These are phyloP conservation scores for Volvox africanus DNA, from an alignment of 139 green algal genomes.

Conservation along the genomic window DNA sequence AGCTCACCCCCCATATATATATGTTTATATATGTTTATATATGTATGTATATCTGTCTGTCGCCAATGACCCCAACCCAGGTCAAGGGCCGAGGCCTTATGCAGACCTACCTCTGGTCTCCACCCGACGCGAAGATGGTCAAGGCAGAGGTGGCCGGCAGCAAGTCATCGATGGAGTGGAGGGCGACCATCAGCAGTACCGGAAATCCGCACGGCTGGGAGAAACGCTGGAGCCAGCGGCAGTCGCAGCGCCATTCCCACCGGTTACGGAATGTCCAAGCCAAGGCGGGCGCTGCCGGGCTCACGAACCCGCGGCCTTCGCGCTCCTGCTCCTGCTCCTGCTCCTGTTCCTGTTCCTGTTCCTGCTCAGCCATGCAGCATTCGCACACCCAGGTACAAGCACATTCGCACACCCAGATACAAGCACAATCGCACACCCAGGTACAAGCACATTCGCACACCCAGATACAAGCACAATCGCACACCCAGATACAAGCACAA, in stretches of 20 bases:
- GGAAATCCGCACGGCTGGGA: neutral
- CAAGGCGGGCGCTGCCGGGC: too few relatives aligned
- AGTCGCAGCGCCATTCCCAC: neutral
- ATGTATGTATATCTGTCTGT: too few relatives aligned
- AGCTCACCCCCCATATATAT: too few relatives aligned
- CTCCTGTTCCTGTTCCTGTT: too few relatives aligned
- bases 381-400: neutral
- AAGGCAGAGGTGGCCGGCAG: neutral
- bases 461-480: neutral
- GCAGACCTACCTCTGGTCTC: conserved; percentile 15
- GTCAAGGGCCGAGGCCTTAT: conserved; percentile 18
- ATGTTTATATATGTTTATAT: too few relatives aligned
- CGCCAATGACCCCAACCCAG: neutral
- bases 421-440: too few relatives aligned
- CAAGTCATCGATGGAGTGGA: neutral
- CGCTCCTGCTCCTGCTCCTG: neutral
- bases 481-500: neutral
- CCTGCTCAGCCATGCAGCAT: neutral
- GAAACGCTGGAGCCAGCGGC: neutral
- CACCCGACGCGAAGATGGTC: neutral
- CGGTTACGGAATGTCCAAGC: neutral
- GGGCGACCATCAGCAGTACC: neutral
- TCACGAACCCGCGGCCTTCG: neutral
- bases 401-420: neutral
- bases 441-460: neutral